Conservation (phyloP, 768 basidiomycete genomes). For the Glaciozyma antarctica region DNA sequence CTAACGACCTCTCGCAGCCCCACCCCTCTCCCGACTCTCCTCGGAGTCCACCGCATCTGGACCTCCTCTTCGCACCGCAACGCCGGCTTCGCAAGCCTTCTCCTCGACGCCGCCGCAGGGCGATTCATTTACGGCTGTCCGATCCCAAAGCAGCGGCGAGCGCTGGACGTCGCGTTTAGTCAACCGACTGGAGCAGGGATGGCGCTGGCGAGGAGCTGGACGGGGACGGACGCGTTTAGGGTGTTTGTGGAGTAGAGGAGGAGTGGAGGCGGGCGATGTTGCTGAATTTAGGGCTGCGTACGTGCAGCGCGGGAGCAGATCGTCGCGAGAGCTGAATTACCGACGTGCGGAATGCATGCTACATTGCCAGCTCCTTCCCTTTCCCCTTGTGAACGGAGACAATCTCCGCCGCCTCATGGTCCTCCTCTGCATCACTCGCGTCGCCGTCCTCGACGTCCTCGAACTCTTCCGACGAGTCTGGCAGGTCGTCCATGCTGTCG, state of each 20-base stretch:
- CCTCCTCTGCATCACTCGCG: neutral
- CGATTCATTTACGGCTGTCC: constrained; percentile 28
- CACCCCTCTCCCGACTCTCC: constrained; percentile 17
- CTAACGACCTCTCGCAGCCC: constrained; percentile 16
- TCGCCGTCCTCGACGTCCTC: neutral
- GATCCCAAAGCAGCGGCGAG: constrained; percentile 3
- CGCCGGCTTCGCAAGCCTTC: constrained; percentile 14
- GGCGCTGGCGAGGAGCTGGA: constrained; percentile 30
- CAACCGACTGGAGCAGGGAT: constrained; percentile 37
- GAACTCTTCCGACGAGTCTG: neutral
- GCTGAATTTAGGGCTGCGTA: too few species aligned
- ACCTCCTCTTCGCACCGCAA: constrained; percentile 23
- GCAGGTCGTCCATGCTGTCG: neutral
- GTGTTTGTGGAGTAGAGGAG: constrained; percentile 29
- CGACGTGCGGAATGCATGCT: too few species aligned
- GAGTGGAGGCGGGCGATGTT: too few species aligned
- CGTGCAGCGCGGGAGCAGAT: too few species aligned
- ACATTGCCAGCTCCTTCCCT: too few species aligned
- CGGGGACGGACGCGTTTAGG: constrained; percentile 19
- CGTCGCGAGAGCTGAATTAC: too few species aligned
- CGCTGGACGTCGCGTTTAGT: constrained; percentile 22
- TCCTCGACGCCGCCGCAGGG: constrained; percentile 21
- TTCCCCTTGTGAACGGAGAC: too few species aligned
- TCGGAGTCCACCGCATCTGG: constrained; percentile 35
- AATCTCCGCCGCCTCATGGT: too few species aligned